Percentiles rank a stretch among this genome's conserved stretches.
Conservation (phyloP, 768 basidiomycete species). For the Pleurotus salmoneostramineus region DNA sequence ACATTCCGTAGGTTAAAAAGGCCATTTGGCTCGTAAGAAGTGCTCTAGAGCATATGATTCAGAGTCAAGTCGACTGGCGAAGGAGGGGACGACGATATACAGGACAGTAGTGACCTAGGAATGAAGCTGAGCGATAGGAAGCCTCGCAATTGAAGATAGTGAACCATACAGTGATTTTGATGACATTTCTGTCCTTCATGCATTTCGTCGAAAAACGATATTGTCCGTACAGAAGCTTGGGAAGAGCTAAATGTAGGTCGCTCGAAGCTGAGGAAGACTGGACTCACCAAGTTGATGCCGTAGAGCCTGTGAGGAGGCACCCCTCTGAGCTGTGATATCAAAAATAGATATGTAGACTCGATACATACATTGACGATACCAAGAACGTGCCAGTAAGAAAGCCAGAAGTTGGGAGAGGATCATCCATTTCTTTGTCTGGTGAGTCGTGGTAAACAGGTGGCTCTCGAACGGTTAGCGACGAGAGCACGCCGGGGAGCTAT, state of each 20-base stretch:
- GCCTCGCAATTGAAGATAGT: not conserved
- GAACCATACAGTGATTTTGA: not conserved
- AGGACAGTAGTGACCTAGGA: not conserved
- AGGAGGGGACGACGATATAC: not conserved
- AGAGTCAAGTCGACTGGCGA: not conserved
- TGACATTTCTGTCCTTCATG: no score
- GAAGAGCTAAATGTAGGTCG: no score
- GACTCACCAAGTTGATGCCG: not conserved
- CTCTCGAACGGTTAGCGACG: no score
- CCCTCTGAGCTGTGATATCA: not conserved
- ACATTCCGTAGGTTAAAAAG: not conserved
- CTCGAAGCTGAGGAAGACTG: no score
- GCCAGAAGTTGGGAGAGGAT: not conserved
- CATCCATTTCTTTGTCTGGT: not conserved
- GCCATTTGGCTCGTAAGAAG: not conserved
- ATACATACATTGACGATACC: not conserved
- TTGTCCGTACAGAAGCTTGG: no score
- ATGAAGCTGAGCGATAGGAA: not conserved
- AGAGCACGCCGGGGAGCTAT: no score
- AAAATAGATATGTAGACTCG: not conserved
- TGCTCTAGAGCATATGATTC: not conserved
- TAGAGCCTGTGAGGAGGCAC: not conserved
- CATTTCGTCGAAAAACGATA: no score
- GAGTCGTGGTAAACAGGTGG: no score
- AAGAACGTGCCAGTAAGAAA: not conserved